Evolutionary conservation across 306 rosid genomes (phyloP), one percentile per base, ranked within the genome.

Genomic region (Dryas drummondii): DNA sequence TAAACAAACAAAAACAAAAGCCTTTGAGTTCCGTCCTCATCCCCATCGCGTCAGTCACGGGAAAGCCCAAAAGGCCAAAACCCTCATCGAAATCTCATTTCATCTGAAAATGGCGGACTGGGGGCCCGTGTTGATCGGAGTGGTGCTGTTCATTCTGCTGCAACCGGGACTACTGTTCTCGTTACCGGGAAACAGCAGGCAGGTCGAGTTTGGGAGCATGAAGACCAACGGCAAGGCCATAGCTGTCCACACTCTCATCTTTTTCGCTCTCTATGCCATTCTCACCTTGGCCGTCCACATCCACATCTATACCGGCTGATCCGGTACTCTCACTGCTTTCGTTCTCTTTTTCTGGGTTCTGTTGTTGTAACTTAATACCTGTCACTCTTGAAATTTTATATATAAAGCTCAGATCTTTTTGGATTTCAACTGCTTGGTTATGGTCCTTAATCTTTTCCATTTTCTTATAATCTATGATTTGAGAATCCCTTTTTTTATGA

Each of bases 51-150:
- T 76, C 68, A 6, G 48, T 47, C 16, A 9, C 68, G 69, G 66
- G 64, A 26, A 26, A 45, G 76, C 44, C 7, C n/a, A 10, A 12
- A 5, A 46, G 9, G 3, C 49, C 49, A 46, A 37, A 32, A 19
- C 46, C 58, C 75, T 9, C n/a, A 32, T 52, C 56, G 10, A 9
- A 55, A 53, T 19, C 19, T 22, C 50, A 3, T 70, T 4, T 7
- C 4, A 32, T 26, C 19, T 11, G 74, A 32, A 40, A 74, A 94
- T 94, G 99, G 85, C 92, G n/a, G 99, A 94, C 79, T 92, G 99
- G 99, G 98, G 88, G 1, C 97, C 97, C 0, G 96, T 94, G n/a
- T n/a, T 94, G 37, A 82, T 94, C 11, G 99, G 97, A 0, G 97
- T 94, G 7, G 96, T 94, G 17, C 77, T 94, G 66, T 92, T 94